Percentiles rank a stretch among this genome's conserved stretches.
Conservation (phyloP, 2,329 filamentous ascomycete genomes). For the Lachnellula cervina region DNA sequence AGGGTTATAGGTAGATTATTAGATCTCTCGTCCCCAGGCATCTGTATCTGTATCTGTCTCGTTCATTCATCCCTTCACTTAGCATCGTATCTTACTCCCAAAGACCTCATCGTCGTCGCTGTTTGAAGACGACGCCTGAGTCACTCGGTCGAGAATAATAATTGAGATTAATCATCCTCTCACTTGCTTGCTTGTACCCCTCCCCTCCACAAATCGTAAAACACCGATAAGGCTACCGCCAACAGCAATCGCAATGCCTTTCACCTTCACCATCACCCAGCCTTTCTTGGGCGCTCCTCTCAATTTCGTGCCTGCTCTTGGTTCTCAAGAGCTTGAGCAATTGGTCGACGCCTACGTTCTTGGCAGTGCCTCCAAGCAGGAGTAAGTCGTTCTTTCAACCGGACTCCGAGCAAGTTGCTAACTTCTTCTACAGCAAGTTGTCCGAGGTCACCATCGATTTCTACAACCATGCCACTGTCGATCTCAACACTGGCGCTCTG, state of each 20-base stretch:
- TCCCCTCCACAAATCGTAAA: neutral
- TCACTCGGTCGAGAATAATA: conserved; percentile 5
- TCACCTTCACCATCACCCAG: conserved; percentile 49
- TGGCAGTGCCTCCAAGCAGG: conserved; percentile 47
- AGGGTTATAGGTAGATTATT: too few relatives aligned
- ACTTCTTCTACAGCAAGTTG: conserved; percentile 39
- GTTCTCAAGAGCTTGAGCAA: conserved; percentile 55
- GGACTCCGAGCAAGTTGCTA: too few relatives aligned
- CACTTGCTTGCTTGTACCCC: too few relatives aligned
- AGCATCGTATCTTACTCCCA: neutral
- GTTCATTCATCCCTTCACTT: too few relatives aligned
- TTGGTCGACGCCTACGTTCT: conserved; percentile 55
- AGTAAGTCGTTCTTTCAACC: conserved; percentile 23
- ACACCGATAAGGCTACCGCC: neutral
- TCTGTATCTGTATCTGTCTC: too few relatives aligned
- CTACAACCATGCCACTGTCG: conserved; percentile 51
- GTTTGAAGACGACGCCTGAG: neutral
- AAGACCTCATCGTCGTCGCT: neutral
- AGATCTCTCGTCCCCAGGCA: too few relatives aligned
- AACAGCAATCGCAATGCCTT: conserved; percentile 14
- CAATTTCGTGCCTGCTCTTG: conserved; percentile 63
- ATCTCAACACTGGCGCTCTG: conserved; percentile 55
- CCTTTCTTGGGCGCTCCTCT: conserved; percentile 50
- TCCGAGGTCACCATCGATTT: conserved; percentile 55
- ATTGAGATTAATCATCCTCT: neutral